A percentile compares a stretch with the other conserved stretches of the same genome.
Evolutionary conservation across 1,284 basidiomycete genomes (phyloP).

Genomic region (Moesziomyces parantarcticus): DNA sequence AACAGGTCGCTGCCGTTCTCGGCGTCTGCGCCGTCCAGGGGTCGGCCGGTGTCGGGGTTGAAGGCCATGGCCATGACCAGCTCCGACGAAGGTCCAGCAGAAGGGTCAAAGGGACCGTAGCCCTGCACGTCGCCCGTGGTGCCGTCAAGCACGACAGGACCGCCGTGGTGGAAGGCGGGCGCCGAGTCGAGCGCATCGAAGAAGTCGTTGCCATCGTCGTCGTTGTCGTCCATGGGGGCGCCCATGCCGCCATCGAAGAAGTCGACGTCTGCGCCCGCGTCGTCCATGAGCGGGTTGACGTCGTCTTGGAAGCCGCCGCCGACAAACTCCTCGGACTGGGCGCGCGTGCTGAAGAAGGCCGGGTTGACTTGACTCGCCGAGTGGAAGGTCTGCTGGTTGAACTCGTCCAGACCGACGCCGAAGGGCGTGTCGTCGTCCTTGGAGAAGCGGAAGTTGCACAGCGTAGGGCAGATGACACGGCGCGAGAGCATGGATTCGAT

Average conservation of each 20-base stretch:
- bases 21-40: conserved; percentile 36
- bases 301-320: conserved; percentile 27
- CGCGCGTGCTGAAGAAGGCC: conserved; percentile 27
- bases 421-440: conserved; percentile 57
- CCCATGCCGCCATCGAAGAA: conserved; percentile 33
- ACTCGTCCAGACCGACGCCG: conserved; percentile 48
- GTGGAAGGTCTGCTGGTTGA: conserved; percentile 43
- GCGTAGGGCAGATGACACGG: conserved; percentile 56
- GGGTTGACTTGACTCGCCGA: conserved; percentile 23
- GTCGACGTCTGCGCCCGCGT: conserved; percentile 28
- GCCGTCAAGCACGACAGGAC: conserved; percentile 40
- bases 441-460: conserved; percentile 59
- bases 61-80: conserved; percentile 84
- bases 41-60: conserved; percentile 35
- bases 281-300: conserved; percentile 22
- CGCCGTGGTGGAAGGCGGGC: conserved; percentile 35
- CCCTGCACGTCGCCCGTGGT: conserved; percentile 31
- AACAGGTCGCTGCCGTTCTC: conserved; percentile 69
- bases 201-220: conserved; percentile 63
- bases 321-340: conserved; percentile 27
- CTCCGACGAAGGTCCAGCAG: conserved; percentile 71
- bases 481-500: conserved; percentile 44
- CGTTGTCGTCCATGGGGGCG: conserved; percentile 27
- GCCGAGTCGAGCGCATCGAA: conserved; percentile 65
- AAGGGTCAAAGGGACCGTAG: conserved; percentile 44